Base-by-base conservation (phyloP, 306 rosid genomes). In the Trichosanthes truncata region DNA sequence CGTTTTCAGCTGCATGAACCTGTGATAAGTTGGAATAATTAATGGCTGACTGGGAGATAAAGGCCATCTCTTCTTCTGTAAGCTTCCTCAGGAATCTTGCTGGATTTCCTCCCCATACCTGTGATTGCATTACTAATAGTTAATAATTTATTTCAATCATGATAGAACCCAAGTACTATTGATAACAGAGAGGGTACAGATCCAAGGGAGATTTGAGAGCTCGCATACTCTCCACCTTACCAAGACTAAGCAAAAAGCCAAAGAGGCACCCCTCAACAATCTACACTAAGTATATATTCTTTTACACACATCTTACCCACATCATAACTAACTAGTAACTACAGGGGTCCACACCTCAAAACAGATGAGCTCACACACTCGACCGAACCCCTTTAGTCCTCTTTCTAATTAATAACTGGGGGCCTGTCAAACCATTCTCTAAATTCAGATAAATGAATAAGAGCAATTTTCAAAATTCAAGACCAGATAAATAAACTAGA, bases 71-170 rank as follows among this genome's bases (percentile, higher is more conserved):
- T 25, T 95, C 91, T 84, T 95, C 93, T 5, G 97, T 87, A 36
- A 95, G 97, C 90, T 90, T 95, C 87, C 99, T 91, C 86, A 93
- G 84, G 86, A 92, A 93, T 87, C 84, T 92, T 55, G 99, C 97
- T 1, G 99, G 99, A 81, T 93, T 95, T 53, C 99, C 99, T 79
- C 96, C 99, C 98, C 98, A 94, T 65, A 92, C 93, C 98, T 94
- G 86, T 75, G 78, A 79, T 78, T 51, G 63, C 72, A 79, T 31
- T 23, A 25, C n/a, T 14, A 1, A 76, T 9, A 12, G 29, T 56
- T 23, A 74, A 74, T 74, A 48, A 29, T 29, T 74, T 48, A 7
- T 49, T 48, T 74, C 43, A 74, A 74, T 10, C 33, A 40, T 21
- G 52, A 66, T 9, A 10, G 4, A 67, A 5, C 29, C 17, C 6